Evolutionary conservation across 768 basidiomycete genomes (phyloP).

Genomic region (Brasilioporus rufonigricans): DNA sequence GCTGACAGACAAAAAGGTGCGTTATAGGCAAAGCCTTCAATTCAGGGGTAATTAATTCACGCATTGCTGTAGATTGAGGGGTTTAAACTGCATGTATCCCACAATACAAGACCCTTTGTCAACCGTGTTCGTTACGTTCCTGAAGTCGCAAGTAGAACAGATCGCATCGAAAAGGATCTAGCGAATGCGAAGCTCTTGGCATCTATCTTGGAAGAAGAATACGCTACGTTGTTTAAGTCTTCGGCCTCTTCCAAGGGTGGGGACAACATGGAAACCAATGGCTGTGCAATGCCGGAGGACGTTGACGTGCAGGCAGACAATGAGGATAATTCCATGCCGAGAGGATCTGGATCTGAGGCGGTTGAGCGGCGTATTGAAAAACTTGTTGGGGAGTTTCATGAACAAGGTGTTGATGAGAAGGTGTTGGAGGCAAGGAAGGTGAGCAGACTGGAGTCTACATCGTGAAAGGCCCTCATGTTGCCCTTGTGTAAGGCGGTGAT

Average conservation of each 20-base stretch:
- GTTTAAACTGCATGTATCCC: constrained; percentile 90
- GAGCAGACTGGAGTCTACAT: constrained; percentile 21
- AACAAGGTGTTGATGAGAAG: constrained; percentile 67
- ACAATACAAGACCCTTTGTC: constrained; percentile 73
- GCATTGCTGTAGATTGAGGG: constrained; percentile 71
- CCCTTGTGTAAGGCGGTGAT: constrained; percentile 57
- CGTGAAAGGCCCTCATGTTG: constrained; percentile 20
- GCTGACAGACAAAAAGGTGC: constrained; percentile 82
- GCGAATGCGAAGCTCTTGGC: constrained; percentile 73
- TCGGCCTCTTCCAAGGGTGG: constrained; percentile 16
- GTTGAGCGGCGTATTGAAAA: constrained; percentile 82
- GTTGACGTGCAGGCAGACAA: constrained; percentile 36
- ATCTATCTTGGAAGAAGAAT: constrained; percentile 71
- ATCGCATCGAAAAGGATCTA: constrained; percentile 79
- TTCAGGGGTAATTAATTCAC: constrained; percentile 5
- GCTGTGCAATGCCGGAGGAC: constrained; percentile 30
- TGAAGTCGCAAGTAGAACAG: constrained; percentile 75
- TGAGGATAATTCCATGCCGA: constrained; percentile 49
- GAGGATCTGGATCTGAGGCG: constrained; percentile 68
- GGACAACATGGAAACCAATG: constrained; percentile 27
- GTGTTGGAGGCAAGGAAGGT: constrained; percentile 73
- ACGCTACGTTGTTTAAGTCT: constrained; percentile 46
- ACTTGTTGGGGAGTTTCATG: constrained; percentile 65
- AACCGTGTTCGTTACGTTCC: constrained; percentile 80
- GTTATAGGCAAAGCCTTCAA: neutral